phyloP scores from a whole-genome alignment of 2,329 filamentous ascomycete genomes.

The Chaetothyriales sp. region DNA sequence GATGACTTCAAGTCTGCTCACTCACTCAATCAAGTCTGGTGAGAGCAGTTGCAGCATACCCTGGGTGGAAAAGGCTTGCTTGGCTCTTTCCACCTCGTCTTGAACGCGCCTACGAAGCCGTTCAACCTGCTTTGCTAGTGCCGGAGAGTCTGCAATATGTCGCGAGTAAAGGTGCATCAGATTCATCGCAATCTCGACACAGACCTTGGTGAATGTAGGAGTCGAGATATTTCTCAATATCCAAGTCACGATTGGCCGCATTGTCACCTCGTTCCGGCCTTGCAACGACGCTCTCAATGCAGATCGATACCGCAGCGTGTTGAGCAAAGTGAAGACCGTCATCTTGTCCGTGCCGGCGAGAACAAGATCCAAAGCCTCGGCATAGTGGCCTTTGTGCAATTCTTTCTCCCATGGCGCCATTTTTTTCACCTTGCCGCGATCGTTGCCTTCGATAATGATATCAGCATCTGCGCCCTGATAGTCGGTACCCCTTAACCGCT shows the following conservation, averaged over 20 bases:
- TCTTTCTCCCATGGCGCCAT: slow-evolving; percentile 68
- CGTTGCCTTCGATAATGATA: slow-evolving; percentile 71
- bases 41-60: slow-evolving; percentile 67
- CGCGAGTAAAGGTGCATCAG: slow-evolving; percentile 79
- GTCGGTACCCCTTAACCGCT: slow-evolving; percentile 56
- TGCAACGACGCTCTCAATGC: slow-evolving; percentile 69
- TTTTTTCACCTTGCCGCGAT: slow-evolving; percentile 48
- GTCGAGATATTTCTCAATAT: slow-evolving; percentile 67
- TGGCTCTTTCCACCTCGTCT: slow-evolving; percentile 66
- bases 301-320: slow-evolving; percentile 73
- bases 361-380: slow-evolving; percentile 64
- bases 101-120: slow-evolving; percentile 57
- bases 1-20: not conserved
- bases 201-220: slow-evolving; percentile 59
- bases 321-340: slow-evolving; percentile 61
- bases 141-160: slow-evolving; percentile 58
- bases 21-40: not conserved
- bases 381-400: slow-evolving; percentile 65
- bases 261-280: slow-evolving; percentile 63
- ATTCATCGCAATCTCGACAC: slow-evolving; percentile 69
- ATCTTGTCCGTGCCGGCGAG: slow-evolving; percentile 48
- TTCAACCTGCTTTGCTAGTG: slow-evolving; percentile 58
- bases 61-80: slow-evolving; percentile 65
- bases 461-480: slow-evolving; percentile 73
- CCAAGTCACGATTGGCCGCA: slow-evolving; percentile 77